These are phyloP conservation scores for Aspergillus luchuensis DNA, from an alignment of 2,329 filamentous ascomycete genomes.

Conservation along the genomic window DNA sequence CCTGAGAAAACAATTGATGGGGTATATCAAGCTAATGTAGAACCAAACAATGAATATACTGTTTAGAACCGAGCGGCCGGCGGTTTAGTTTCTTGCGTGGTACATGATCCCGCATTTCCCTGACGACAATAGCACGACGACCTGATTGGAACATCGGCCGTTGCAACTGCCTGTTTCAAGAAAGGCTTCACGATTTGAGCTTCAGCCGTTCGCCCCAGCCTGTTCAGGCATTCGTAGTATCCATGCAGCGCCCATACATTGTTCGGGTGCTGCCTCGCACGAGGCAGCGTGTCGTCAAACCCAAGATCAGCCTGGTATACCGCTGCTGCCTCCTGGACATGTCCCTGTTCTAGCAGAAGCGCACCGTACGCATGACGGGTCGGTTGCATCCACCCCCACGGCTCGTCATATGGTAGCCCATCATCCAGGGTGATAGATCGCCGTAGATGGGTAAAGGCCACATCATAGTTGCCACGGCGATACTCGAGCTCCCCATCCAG, in stretches of 20 bases:
- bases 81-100: too few species aligned
- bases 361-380: constrained; percentile 71
- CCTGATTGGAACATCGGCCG: constrained; percentile 61
- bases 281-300: constrained; percentile 60
- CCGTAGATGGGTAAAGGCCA: constrained; percentile 62
- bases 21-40: too few species aligned
- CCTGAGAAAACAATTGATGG: too few species aligned
- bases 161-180: constrained; percentile 55
- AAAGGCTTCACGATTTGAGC: constrained; percentile 52
- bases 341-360: constrained; percentile 66
- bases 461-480: constrained; percentile 59
- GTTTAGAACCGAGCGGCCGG: too few species aligned
- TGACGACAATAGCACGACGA: constrained; percentile 61
- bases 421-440: constrained; percentile 64
- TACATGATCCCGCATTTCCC: constrained; percentile 4
- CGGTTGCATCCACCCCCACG: constrained; percentile 80
- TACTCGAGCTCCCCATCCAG: constrained; percentile 74
- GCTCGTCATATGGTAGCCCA: constrained; percentile 68
- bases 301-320: constrained; percentile 66
- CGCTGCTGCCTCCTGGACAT: constrained; percentile 56
- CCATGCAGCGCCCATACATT: constrained; percentile 78
- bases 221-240: constrained; percentile 68
- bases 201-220: constrained; percentile 53
- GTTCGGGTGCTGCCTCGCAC: constrained; percentile 67
- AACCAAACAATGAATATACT: too few species aligned